Evolutionary conservation across 139 green algal species (phyloP).

Genomic region (Chlorella sp.): DNA sequence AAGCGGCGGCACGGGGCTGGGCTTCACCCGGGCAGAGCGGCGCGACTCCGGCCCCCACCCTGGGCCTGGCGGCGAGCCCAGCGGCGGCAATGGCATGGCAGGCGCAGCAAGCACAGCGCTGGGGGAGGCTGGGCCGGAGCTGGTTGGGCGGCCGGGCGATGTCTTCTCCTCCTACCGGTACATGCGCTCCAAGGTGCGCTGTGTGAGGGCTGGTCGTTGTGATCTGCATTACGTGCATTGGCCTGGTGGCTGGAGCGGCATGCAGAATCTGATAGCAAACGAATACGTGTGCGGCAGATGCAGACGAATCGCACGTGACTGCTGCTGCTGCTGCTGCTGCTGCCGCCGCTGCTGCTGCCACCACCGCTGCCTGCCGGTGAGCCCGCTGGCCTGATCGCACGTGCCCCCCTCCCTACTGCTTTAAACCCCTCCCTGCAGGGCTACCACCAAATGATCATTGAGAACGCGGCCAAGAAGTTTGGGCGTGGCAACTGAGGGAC

Average conservation of each 20-base stretch:
- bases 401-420: background rate
- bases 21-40: background rate
- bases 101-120: background rate
- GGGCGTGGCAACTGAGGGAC: background rate
- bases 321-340: too few relatives aligned
- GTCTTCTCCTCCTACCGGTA: slow-evolving; percentile 26
- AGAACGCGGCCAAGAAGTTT: slow-evolving; percentile 18
- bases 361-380: too few relatives aligned
- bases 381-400: too few relatives aligned
- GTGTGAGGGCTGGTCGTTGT: too few relatives aligned
- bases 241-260: too few relatives aligned
- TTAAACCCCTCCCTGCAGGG: background rate
- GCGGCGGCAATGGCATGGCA: background rate
- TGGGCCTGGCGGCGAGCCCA: background rate
- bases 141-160: background rate
- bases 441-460: slow-evolving; percentile 71
- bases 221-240: background rate
- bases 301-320: too few relatives aligned
- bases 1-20: slow-evolving; percentile 2
- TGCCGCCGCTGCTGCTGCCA: too few relatives aligned
- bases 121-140: background rate
- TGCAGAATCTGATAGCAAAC: too few relatives aligned
- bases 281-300: too few relatives aligned
- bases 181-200: slow-evolving; percentile 23
- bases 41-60: background rate